Percentiles rank a stretch among this genome's conserved stretches.
Evolutionary conservation across 805 yeast genomes (phyloP).

Genomic region (Saccharomycopsis schoenii): DNA sequence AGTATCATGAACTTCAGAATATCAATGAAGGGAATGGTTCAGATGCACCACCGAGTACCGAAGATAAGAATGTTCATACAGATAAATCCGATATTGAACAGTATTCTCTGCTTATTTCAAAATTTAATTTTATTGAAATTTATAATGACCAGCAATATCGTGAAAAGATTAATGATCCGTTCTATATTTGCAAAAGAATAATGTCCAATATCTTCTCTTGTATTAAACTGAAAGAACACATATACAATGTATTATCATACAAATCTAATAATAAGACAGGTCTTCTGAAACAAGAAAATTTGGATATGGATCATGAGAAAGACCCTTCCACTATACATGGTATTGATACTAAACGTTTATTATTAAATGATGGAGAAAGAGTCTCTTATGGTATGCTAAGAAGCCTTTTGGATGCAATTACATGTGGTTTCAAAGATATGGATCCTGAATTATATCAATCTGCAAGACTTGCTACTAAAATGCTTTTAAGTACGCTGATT

Average conservation of each 20-base stretch:
- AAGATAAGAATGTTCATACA: background rate
- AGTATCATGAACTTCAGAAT: background rate
- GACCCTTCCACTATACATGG: background rate
- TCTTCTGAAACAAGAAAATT: background rate
- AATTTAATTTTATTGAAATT: background rate
- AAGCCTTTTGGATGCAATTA: conserved; percentile 1
- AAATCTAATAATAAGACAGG: background rate
- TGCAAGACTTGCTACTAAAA: background rate
- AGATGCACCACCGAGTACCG: background rate
- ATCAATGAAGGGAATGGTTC: background rate
- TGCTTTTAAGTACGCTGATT: background rate
- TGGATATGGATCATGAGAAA: background rate
- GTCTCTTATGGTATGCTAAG: background rate
- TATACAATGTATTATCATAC: background rate
- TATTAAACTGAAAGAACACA: conserved; percentile 1
- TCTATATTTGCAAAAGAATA: background rate
- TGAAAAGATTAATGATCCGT: conserved; percentile 1
- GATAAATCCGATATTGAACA: background rate
- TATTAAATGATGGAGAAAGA: background rate
- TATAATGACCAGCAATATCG: conserved; percentile 3
- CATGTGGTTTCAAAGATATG: conserved; percentile 6
- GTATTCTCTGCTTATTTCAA: background rate
- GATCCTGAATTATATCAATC: background rate
- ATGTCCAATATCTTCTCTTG: conserved; percentile 3
- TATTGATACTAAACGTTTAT: background rate